phyloP scores from a whole-genome alignment of 176 grass and related monocot genomes.

The Pharus latifolius region DNA sequence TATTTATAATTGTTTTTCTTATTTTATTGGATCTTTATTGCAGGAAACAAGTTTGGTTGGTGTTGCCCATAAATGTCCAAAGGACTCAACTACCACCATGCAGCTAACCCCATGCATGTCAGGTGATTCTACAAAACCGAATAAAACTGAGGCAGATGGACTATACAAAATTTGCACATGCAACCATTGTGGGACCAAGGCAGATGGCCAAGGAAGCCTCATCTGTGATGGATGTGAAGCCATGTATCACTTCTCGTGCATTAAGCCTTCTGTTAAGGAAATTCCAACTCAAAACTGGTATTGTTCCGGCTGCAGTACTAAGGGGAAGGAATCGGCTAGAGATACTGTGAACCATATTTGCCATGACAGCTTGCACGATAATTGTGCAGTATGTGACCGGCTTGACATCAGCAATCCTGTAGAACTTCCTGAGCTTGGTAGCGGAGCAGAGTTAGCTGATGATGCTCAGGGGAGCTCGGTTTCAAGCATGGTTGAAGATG shows the following conservation, averaged over 20 bases:
- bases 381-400: conserved; percentile 52
- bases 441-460: conserved; percentile 5
- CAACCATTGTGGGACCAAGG: conserved; percentile 54
- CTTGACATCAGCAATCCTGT: conserved; percentile 26
- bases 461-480: conserved; percentile 41
- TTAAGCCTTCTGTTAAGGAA: conserved; percentile 38
- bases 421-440: background rate
- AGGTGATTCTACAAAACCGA: conserved; percentile 65
- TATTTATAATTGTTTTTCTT: background rate
- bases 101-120: conserved; percentile 50
- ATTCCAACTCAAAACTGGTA: conserved; percentile 55
- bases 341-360: conserved; percentile 7
- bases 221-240: conserved; percentile 80
- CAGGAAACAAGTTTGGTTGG: conserved; percentile 50
- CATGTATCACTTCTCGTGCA: conserved; percentile 66
- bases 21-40: conserved; percentile 6
- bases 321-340: conserved; percentile 17
- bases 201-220: conserved; percentile 44
- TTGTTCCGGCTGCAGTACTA: conserved; percentile 44
- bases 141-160: conserved; percentile 19
- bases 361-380: conserved; percentile 37
- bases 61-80: conserved; percentile 22
- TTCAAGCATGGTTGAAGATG: conserved; percentile 45
- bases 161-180: conserved; percentile 33
- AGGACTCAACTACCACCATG: conserved; percentile 38